Evolutionary conservation across 202 grass and related monocot species (phyloP), one percentile per base, ranked within the genome.

Genomic region (Alloteropsis angusta): DNA sequence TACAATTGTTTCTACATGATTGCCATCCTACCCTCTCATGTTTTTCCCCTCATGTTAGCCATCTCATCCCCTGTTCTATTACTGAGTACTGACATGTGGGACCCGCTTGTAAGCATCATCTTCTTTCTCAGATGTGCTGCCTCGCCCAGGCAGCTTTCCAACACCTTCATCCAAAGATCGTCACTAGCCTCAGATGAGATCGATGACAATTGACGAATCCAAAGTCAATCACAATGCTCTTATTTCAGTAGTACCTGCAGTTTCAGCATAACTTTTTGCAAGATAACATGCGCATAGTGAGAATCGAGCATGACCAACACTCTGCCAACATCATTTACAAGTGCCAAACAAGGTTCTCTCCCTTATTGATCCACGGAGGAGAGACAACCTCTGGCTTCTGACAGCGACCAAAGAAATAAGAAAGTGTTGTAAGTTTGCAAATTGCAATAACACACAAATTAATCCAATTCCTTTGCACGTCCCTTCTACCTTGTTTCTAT

Each of bases 371-470:
- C 67, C 84, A 87, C 81, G 82, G 22, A 44, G 11, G 49, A 65
- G 72, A 69, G 22, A 43, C 45, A 41, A 48, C 43, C 68, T 60
- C 68, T 76, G 81, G 68, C 66, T 80, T 83, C 21, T 30, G 65
- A 36, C 28, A 66, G 22, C 7, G 45, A 74, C 25, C 56, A 71
- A 7, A 34, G 4, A 14, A 25, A 14, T 45, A 28, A 18, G 28
- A 30, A 45, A 68, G 46, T 68, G 34, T 22, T 79, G 71, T 74
- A 43, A 84, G 76, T 17, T 54, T 53, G 22, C 39, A 75, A 92
- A 12, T 54, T 53, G 22, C 39, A 75, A 92, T 52, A 62, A 43
- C 55, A 72, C 64, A 84, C 79, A 92, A 75, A 74, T 84, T 74
- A 72, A 30, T 63, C 41, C 46, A 43, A 34, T 25, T 11, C 13